Evolutionary conservation across 192 early-diverging fungal species (phyloP).

Genomic region (Linnemannia elongata): DNA sequence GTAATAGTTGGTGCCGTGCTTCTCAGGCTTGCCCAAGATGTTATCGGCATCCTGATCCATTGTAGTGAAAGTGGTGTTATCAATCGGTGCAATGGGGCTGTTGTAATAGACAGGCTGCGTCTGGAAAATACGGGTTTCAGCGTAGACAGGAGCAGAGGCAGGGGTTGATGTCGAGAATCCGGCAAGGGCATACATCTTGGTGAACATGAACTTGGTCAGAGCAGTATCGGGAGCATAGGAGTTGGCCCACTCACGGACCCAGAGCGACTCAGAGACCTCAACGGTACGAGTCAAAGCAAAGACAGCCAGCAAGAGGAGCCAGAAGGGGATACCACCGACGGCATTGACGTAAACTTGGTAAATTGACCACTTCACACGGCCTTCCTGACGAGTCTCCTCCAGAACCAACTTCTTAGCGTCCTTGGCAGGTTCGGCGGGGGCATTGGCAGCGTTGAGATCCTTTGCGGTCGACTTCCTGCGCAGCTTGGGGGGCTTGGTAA

Average conservation of each 20-base stretch:
- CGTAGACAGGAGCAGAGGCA: constrained; percentile 37
- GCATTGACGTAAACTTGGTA: constrained; percentile 80
- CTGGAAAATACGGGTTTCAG: constrained; percentile 36
- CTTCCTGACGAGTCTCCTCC: constrained; percentile 85
- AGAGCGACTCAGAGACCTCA: constrained; percentile 64
- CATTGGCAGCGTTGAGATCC: constrained; percentile 28
- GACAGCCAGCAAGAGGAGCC: constrained; percentile 62
- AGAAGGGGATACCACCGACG: constrained; percentile 70
- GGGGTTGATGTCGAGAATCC: constrained; percentile 34
- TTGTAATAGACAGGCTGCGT: constrained; percentile 19
- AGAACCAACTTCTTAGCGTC: constrained; percentile 72
- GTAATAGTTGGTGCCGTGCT: constrained; percentile 62
- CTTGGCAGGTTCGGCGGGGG: constrained; percentile 12
- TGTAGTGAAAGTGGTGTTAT: constrained; percentile 28
- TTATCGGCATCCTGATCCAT: constrained; percentile 27
- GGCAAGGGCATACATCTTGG: constrained; percentile 35
- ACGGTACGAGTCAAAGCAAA: constrained; percentile 58
- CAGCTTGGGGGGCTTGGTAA: constrained; percentile 36
- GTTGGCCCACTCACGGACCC: constrained; percentile 67
- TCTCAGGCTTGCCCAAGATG: constrained; percentile 10
- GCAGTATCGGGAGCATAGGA: constrained; percentile 34
- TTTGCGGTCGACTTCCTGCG: constrained; percentile 53
- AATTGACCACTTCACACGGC: constrained; percentile 79
- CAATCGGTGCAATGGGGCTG: constrained; percentile 19
- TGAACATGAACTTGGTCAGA: constrained; percentile 42